A percentile compares a stretch with the other conserved stretches of the same genome.
Conservation (phyloP, 306 rosid genomes). For the Sechiopsis laciniata region DNA sequence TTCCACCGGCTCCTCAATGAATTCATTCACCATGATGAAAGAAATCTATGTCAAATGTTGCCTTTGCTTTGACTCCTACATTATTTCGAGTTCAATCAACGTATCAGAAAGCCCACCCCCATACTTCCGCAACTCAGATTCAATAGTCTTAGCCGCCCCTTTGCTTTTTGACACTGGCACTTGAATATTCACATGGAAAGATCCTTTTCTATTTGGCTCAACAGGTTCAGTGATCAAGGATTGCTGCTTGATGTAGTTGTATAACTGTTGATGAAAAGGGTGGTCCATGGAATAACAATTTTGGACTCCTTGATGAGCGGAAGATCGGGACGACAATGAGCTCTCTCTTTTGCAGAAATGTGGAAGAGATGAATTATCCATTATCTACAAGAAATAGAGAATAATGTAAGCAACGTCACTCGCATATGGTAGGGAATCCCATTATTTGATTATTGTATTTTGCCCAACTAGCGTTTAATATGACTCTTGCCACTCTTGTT, state of each 20-base stretch:
- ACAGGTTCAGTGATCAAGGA: conserved; percentile 36
- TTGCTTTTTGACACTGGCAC: conserved; percentile 51
- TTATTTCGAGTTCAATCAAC: conserved; percentile 37
- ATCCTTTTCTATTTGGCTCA: conserved; percentile 63
- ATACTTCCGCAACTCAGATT: conserved; percentile 53
- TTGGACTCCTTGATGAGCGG: conserved; percentile 39
- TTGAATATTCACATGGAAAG: conserved; percentile 70
- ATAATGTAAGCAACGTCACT: neutral
- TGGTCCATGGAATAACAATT: conserved; percentile 79
- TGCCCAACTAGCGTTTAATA: neutral
- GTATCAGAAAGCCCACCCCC: conserved; percentile 39
- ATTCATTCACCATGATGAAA: conserved; percentile 12
- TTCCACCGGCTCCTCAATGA: conserved; percentile 17
- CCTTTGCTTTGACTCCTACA: conserved; percentile 1
- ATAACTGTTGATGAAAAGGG: conserved; percentile 77
- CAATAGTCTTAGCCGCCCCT: conserved; percentile 48
- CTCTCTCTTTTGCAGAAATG: conserved; percentile 79
- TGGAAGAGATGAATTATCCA: conserved; percentile 79
- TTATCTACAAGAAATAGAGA: conserved; percentile 55
- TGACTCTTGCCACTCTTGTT: conserved; percentile 18
- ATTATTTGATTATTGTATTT: conserved; percentile 18
- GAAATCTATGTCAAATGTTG: conserved; percentile 18
- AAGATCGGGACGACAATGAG: conserved; percentile 61
- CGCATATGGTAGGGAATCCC: neutral
- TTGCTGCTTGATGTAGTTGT: conserved; percentile 61